These are phyloP conservation scores for Didymosphaeria variabile DNA, from an alignment of 2,329 filamentous ascomycete genomes.

Conservation along the genomic window DNA sequence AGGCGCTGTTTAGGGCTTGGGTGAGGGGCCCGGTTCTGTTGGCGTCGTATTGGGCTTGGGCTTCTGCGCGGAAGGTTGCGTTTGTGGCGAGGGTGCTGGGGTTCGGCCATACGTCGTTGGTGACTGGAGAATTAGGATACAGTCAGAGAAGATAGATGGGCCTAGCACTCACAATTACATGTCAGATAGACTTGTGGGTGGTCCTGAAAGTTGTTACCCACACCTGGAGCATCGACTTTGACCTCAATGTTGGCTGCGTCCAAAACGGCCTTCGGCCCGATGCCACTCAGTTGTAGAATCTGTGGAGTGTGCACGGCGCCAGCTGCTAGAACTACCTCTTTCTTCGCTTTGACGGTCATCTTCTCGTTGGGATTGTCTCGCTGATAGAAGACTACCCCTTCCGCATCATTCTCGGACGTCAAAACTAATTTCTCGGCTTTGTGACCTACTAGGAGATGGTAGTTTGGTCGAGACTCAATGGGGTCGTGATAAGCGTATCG, in stretches of 20 bases:
- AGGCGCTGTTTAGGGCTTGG: conserved; percentile 34
- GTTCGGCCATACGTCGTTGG: conserved; percentile 32
- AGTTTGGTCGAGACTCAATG: conserved; percentile 31
- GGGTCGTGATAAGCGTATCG: conserved; percentile 41
- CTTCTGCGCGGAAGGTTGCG: conserved; percentile 35
- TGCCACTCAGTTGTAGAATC: conserved; percentile 53
- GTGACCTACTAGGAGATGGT: conserved; percentile 32
- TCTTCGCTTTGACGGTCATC: conserved; percentile 12
- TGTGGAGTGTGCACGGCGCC: conserved; percentile 64
- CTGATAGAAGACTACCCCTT: conserved; percentile 21
- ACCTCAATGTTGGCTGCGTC: conserved; percentile 33
- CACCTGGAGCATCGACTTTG: conserved; percentile 37
- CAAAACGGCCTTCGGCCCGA: conserved; percentile 37
- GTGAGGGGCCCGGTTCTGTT: conserved; percentile 41
- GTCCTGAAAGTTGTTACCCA: conserved; percentile 47
- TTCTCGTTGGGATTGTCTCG: conserved; percentile 16
- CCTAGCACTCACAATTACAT: conserved; percentile 28
- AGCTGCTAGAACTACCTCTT: conserved; percentile 69
- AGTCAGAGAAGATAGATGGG: not conserved
- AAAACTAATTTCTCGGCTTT: conserved; percentile 22
- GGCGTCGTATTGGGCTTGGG: conserved; percentile 36
- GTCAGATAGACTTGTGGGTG: conserved; percentile 35
- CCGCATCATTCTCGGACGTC: conserved; percentile 8
- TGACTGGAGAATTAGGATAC: conserved; percentile 1
- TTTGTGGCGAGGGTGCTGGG: conserved; percentile 31